Percentiles rank a stretch among this genome's conserved stretches.
Evolutionary conservation across 805 yeast genomes (phyloP).

Genomic region (Hanseniaspora nectarophila): DNA sequence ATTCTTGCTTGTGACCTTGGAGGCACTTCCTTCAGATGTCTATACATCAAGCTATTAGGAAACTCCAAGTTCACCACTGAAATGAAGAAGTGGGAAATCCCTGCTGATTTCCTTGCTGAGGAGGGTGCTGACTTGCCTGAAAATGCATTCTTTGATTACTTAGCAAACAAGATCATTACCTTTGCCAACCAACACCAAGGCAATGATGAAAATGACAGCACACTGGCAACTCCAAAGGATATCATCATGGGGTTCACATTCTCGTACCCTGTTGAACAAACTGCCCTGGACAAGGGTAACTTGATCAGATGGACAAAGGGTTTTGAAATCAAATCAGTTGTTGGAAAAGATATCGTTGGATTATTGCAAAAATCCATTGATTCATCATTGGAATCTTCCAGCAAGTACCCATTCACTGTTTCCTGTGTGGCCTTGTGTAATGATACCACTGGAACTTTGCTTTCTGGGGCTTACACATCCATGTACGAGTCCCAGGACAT

Average conservation of each 20-base stretch:
- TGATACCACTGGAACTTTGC: conserved; percentile 89
- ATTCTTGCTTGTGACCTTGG: conserved; percentile 88
- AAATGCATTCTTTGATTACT: conserved; percentile 45
- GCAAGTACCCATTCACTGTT: conserved; percentile 35
- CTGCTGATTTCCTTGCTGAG: conserved; percentile 59
- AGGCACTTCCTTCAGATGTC: conserved; percentile 91
- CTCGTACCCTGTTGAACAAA: conserved; percentile 84
- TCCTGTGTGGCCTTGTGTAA: conserved; percentile 79
- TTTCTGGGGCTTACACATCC: conserved; percentile 75
- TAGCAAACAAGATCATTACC: conserved; percentile 56
- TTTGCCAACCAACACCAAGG: conserved; percentile 61
- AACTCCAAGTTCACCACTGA: conserved; percentile 65
- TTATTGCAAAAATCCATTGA: conserved; percentile 62
- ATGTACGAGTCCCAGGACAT: conserved; percentile 38
- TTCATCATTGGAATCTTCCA: conserved; percentile 21
- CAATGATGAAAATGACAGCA: conserved; percentile 25
- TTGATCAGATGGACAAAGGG: conserved; percentile 96
- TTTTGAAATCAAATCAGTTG: conserved; percentile 71
- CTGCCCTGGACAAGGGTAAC: conserved; percentile 64
- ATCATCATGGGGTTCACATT: conserved; percentile 86
- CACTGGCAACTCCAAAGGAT: conserved; percentile 22
- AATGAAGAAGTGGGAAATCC: conserved; percentile 70
- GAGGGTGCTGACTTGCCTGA: conserved; percentile 42
- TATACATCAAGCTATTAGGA: conserved; percentile 69
- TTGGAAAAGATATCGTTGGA: conserved; percentile 70